A percentile compares a stretch with the other conserved stretches of the same genome.
Conservation (phyloP, 2,329 filamentous ascomycete genomes). For the Torrubiella hemipterigena region DNA sequence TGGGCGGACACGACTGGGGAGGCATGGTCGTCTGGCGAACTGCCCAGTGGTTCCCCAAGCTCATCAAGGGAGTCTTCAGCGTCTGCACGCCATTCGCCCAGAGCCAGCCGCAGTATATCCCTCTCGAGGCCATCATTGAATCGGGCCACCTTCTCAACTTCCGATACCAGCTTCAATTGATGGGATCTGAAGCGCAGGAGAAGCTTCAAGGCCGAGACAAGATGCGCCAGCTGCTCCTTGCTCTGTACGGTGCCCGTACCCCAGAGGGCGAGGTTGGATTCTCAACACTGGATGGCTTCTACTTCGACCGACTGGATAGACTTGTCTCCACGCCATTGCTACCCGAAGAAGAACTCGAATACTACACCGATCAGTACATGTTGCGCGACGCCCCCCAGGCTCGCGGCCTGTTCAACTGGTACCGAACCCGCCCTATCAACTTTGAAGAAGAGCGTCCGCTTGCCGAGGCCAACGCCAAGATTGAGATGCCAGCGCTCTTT, state of each 20-base stretch:
- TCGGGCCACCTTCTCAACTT: conserved; percentile 52
- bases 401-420: conserved; percentile 79
- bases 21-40: conserved; percentile 65
- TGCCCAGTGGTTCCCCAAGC: conserved; percentile 58
- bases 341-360: conserved; percentile 58
- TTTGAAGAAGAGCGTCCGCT: conserved; percentile 60
- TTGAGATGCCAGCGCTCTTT: conserved; percentile 59
- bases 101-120: conserved; percentile 38
- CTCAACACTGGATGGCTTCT: conserved; percentile 45
- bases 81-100: conserved; percentile 66
- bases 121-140: conserved; percentile 48
- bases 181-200: conserved; percentile 52
- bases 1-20: conserved; percentile 93
- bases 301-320: conserved; percentile 49
- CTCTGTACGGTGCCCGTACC: conserved; percentile 55
- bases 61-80: conserved; percentile 65
- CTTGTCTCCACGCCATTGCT: conserved; percentile 48
- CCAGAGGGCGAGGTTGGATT: conserved; percentile 46
- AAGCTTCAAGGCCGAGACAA: conserved; percentile 43
- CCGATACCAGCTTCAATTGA: conserved; percentile 74
- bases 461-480: conserved; percentile 40
- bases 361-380: conserved; percentile 63
- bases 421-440: conserved; percentile 63
- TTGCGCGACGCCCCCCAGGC: conserved; percentile 46
- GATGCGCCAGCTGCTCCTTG: conserved; percentile 58